Evolutionary conservation across 2,329 filamentous ascomycete genomes (phyloP), one percentile per base, ranked within the genome.

Genomic region (Nemania sp.): DNA sequence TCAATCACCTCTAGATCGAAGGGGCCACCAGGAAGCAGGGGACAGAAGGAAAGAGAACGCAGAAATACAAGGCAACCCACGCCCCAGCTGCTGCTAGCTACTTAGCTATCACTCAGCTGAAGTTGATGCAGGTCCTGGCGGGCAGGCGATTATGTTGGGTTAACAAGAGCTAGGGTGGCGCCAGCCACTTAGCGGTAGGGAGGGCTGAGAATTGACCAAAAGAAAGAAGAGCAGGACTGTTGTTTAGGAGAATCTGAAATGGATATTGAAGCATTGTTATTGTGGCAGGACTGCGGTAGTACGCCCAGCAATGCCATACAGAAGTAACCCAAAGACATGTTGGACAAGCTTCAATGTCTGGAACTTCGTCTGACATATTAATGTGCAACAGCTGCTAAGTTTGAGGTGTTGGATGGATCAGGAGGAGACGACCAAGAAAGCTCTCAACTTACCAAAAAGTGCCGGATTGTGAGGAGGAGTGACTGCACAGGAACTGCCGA

Each of bases 401-500:
- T 42, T 35, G 56, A 6, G 18, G 39, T 21, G 17, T 47, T 43
- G 40, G 11, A 53, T 55, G 21, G 18, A 10, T 18, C 9, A 7
- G 18, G 10, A 53, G 21, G 11, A 12, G 20, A 32, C 37, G 29
- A 18, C 29, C 18, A 1, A 43, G 25, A 42, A 20, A 50, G 40
- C 18, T 12, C 1, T 40, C 9, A 17, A 65, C 63, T 64, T 57
- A 65, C 63, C 34, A 18, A 48, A 57, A 43, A 25, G 40, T 61
- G 60, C 55, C 25, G n/a, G 52, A 25, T 39, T n/a, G 42, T 51
- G 49, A 20, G 37, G 21, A 39, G 17, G 21, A 35, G 32, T 17
- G 20, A 32, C 29, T 39, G 40, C 25, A 55, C 57, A 13, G 39
- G 15, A 29, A 46, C 54, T 15, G 51, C 21, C 13, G 35, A 43